phyloP scores from a whole-genome alignment of 306 rosid genomes.

The Benincasa hispida region DNA sequence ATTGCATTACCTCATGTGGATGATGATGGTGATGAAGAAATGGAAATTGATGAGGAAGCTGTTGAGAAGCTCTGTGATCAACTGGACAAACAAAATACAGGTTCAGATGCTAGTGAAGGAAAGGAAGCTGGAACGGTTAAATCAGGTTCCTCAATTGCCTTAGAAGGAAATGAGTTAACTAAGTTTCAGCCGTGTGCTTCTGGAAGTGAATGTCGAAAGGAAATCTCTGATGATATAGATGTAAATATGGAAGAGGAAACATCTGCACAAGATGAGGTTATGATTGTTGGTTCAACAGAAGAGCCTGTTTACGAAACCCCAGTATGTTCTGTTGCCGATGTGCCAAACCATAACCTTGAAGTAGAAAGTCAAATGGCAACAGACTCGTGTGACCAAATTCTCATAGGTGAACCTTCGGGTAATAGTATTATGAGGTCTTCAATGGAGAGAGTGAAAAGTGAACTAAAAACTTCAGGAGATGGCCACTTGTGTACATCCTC shows the following conservation, averaged over 20 bases:
- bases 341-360: conserved; percentile 8
- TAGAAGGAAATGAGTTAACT: conserved; percentile 14
- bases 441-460: conserved; percentile 19
- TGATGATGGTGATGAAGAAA: conserved; percentile 89
- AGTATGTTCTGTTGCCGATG: conserved; percentile 5
- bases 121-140: conserved; percentile 2
- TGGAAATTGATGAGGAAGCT: conserved; percentile 92
- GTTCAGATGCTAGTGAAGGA: conserved; percentile 11
- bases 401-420: conserved; percentile 11
- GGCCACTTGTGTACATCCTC: conserved; percentile 21
- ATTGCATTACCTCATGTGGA: conserved; percentile 34
- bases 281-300: conserved; percentile 22
- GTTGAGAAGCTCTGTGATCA: conserved; percentile 45
- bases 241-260: conserved; percentile 44
- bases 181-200: conserved; percentile 2
- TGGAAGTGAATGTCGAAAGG: conserved; percentile 12
- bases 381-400: conserved; percentile 20
- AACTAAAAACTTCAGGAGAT: conserved; percentile 15
- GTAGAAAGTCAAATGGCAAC: conserved; percentile 22
- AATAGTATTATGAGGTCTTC: conserved; percentile 21
- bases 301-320: conserved; percentile 12
- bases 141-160: conserved; percentile 11
- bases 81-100: conserved; percentile 29
- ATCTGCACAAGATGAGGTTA: conserved; percentile 22
- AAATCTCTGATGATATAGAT: conserved; percentile 24